Evolutionary conservation across 2,329 filamentous ascomycete genomes (phyloP).

Genomic region (Diaporthe australafricana): DNA sequence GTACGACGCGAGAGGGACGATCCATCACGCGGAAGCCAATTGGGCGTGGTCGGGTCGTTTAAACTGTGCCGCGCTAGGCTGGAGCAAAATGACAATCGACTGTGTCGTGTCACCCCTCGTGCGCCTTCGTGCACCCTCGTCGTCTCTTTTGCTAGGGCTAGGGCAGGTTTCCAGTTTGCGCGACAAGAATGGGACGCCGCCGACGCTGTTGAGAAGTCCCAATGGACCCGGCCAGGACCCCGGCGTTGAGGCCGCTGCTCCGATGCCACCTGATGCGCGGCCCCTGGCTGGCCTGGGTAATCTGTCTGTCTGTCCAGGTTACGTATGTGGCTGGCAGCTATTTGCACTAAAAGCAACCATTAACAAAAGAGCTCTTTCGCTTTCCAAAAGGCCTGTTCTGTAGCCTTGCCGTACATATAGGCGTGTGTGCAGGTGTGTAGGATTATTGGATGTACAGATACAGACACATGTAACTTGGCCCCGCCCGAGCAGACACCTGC

Average conservation of each 20-base stretch:
- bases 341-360: neutral
- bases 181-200: constrained; percentile 5
- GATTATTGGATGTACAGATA: neutral
- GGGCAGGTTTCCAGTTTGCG: neutral
- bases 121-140: too few relatives aligned
- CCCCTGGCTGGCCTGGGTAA: neutral
- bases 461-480: neutral
- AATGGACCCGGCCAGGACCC: neutral
- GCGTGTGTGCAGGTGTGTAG: too few relatives aligned
- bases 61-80: constrained; percentile 36
- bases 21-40: constrained; percentile 35
- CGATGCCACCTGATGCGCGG: neutral
- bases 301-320: neutral
- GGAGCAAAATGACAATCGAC: constrained; percentile 22
- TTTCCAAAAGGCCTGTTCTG: too few relatives aligned
- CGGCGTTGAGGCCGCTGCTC: neutral
- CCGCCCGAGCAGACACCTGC: neutral
- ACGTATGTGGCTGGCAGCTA: constrained; percentile 6
- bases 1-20: constrained; percentile 28
- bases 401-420: too few relatives aligned
- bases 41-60: constrained; percentile 20
- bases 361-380: too few relatives aligned
- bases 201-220: constrained; percentile 2
- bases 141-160: neutral
- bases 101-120: constrained; percentile 29